Evolutionary conservation across 1,139 yeast genomes (phyloP).

Genomic region (Tardiomyces digboiensis): DNA sequence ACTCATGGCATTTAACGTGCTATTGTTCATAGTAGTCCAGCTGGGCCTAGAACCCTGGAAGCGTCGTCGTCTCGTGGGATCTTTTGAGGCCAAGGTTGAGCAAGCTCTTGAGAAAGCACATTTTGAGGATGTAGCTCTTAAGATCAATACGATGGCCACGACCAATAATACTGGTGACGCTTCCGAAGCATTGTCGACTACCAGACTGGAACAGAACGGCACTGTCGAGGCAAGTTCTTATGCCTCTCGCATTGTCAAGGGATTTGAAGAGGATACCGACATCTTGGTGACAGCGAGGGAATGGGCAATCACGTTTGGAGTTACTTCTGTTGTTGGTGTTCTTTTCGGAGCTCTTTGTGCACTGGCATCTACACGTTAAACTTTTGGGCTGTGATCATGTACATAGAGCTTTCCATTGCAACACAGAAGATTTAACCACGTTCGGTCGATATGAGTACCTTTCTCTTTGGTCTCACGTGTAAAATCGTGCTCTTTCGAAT

Average conservation of each 20-base stretch:
- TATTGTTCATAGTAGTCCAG: constrained; percentile 73
- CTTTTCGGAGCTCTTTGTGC: neutral
- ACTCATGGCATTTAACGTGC: constrained; percentile 78
- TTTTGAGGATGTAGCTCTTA: neutral
- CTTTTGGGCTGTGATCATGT: no score
- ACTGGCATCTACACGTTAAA: no score
- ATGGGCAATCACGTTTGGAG: neutral
- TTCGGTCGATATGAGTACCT: no score
- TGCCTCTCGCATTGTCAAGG: neutral
- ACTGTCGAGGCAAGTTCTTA: no score
- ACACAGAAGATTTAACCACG: no score
- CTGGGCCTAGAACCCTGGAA: constrained; percentile 94
- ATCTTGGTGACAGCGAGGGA: neutral
- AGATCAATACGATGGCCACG: neutral
- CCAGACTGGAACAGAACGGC: no score
- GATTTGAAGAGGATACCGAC: neutral
- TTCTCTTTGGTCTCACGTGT: no score
- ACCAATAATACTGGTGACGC: no score
- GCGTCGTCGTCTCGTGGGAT: constrained; percentile 63
- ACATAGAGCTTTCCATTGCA: no score
- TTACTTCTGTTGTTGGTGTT: neutral
- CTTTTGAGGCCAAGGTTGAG: constrained; percentile 75
- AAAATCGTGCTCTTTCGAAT: no score
- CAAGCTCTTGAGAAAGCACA: constrained; percentile 35
- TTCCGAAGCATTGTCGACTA: no score